Base-by-base conservation (phyloP, 306 rosid species). In the Ormosia emarginata region DNA sequence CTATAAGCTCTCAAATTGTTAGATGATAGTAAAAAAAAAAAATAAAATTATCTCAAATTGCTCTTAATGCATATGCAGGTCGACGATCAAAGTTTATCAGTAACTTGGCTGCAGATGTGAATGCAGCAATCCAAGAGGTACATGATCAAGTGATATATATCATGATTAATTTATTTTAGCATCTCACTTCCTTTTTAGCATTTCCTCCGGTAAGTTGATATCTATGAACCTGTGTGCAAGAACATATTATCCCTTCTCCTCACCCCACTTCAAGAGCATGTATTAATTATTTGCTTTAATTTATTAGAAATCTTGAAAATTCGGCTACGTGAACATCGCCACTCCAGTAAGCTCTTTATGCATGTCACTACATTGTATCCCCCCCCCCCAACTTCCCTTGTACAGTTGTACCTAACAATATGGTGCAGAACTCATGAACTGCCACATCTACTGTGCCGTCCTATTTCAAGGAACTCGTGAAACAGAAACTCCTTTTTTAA, bases 61-160 rank as follows among this genome's bases (percentile, higher is more conserved):
- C 24, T 24, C 1, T 24, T 24, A 24, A 24, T 77, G 81, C 62
- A 71, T 72, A 6, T 84, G 86, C 86, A 92, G 97, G 86, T 63
- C 24, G 92, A 80, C 70, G 86, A 65, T 64, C 88, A 75, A 85
- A 86, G 75, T 66, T 76, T 67, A 75, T 86, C 49, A 83, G 30
- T 53, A 59, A 80, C 79, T 78, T 83, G 64, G 71, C 64, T 18
- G 64, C 39, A 74, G 88, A 84, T 84, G 46, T 71, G 75, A 78
- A 79, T 85, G 76, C 59, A 50, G 76, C 59, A 50, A 61, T 52
- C 7, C 63, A 81, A 67, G 86, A 83, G 84, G 90, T 81, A 85
- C n/a, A 46, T 65, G 9, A 58, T 36, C 41, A 24, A 7, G 17
- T 52, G 53, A 75, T 24, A 24, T 24, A 24, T 24, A 24, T 30